Conservation (phyloP, 345 rosid species). For the Diplotaxis tenuifolia region DNA sequence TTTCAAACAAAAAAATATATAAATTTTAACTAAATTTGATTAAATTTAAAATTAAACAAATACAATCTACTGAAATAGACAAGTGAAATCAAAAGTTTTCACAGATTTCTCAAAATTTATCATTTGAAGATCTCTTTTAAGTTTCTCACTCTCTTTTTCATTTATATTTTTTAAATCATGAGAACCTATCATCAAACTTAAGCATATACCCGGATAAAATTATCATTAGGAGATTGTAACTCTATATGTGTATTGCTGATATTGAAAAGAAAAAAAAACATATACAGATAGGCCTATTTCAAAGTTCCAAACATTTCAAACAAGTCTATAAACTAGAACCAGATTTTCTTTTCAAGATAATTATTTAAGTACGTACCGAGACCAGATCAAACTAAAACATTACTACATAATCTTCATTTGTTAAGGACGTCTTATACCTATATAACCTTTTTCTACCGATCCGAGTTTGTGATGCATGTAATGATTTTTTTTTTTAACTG, state of each 20-base stretch:
- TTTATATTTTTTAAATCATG: no score
- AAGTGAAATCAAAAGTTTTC: neutral
- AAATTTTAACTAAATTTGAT: neutral
- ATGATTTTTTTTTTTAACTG: neutral
- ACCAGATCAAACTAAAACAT: neutral
- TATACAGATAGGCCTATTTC: neutral
- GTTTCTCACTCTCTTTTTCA: neutral
- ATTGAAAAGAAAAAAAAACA: neutral
- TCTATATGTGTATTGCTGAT: neutral
- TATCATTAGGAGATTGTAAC: neutral
- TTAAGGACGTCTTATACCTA: no score
- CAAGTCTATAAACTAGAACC: neutral
- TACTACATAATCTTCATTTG: neutral
- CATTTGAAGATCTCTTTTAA: no score
- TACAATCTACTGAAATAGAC: neutral
- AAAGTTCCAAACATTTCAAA: neutral
- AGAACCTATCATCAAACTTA: neutral
- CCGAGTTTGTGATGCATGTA: neutral
- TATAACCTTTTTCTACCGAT: neutral
- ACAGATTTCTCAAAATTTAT: no score
- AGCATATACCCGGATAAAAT: neutral
- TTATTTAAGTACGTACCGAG: neutral
- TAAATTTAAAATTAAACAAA: neutral
- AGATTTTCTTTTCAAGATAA: neutral
- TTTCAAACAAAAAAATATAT: neutral